Evolutionary conservation across 805 yeast genomes (phyloP), one percentile per base, ranked within the genome.

Genomic region (Metschnikowia reukaufii): DNA sequence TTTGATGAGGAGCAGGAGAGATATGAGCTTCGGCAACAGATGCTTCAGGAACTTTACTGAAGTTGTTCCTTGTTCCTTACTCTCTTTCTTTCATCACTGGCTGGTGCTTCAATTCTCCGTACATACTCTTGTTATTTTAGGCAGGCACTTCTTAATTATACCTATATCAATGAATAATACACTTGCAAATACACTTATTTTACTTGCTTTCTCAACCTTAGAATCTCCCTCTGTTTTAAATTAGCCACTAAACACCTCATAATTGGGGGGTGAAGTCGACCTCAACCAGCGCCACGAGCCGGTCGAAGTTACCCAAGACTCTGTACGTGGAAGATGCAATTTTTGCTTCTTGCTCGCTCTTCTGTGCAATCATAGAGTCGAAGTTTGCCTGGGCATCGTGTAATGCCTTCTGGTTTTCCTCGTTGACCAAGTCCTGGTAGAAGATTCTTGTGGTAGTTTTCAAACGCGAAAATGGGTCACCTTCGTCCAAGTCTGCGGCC

Each of bases 381-480:
- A 73, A 76, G 48, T 74, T 74, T 44, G 72, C 73, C 41, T 72
- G 70, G 6, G 81, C 83, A 46, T 78, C 77, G 29, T 70, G 76
- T 46, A 79, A 71, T 2, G 84, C 86, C 63, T 74, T 77, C 54
- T 77, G 82, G 55, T 83, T 81, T 52, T 77, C 84, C 50, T 75
- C 78, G 51, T 75, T 74, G 51, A 76, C 81, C 39, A 75, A 68
- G 45, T 79, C 78, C 47, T 75, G 73, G 60, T 90, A 89, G 66
- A 88, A 92, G 50, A 88, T 81, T 59, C 88, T 81, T 1, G 97
- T 88, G 51, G 83, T 86, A 1, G 98, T 92, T 63, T 88, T 85
- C 61, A 94, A 78, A 64, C 98, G 82, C 55, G 86, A 81, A 67
- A 94, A 94, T 18, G 99, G 98, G 69, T 94, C 88, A 7, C 74